Evolutionary conservation across 2,329 filamentous ascomycete genomes (phyloP).

Genomic region (Huntiella abstrusa): DNA sequence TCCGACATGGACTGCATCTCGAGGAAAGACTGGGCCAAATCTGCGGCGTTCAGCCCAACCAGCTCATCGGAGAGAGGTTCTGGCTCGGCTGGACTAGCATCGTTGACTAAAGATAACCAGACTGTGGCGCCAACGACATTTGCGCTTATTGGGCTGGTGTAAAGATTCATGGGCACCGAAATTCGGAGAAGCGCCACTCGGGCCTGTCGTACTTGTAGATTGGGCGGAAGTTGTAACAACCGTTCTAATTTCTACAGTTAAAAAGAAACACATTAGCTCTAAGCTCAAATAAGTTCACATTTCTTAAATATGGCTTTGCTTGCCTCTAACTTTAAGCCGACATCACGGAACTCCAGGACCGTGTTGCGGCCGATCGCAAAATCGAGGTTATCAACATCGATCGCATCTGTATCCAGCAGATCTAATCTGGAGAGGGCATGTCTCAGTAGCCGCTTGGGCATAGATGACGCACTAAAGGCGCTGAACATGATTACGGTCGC

Average conservation of each 20-base stretch:
- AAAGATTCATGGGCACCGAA: constrained; percentile 74
- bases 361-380: constrained; percentile 66
- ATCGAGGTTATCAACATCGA: constrained; percentile 74
- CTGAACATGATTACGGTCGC: constrained; percentile 34
- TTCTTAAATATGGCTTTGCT: constrained; percentile 14
- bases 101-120: constrained; percentile 32
- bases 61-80: background rate
- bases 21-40: constrained; percentile 64
- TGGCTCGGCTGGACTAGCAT: background rate
- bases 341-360: constrained; percentile 70
- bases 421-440: constrained; percentile 72
- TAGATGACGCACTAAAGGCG: constrained; percentile 45
- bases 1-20: constrained; percentile 48
- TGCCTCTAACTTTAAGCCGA: constrained; percentile 64
- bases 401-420: constrained; percentile 67
- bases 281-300: background rate
- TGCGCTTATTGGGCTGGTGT: constrained; percentile 62
- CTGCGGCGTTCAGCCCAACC: constrained; percentile 46
- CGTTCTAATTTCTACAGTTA: constrained; percentile 56
- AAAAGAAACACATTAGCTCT: background rate
- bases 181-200: constrained; percentile 58
- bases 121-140: constrained; percentile 70
- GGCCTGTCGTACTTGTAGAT: constrained; percentile 53
- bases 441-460: constrained; percentile 76
- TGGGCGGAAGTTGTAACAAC: constrained; percentile 54